Evolutionary conservation across 257 asterid species (phyloP).

Genomic region (Ocimum tenuiflorum): DNA sequence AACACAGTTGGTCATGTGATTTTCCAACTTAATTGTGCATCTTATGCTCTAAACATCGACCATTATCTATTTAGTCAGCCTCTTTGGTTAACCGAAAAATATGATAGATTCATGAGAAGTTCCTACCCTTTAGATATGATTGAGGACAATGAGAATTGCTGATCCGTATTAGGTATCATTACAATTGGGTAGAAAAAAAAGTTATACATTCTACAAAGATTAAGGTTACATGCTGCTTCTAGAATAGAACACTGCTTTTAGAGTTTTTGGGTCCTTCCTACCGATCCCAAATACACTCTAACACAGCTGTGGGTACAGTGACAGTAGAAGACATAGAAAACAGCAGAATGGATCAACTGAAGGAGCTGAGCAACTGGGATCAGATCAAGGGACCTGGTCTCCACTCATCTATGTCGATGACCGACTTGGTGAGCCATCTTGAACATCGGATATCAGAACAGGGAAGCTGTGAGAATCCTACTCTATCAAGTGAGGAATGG

Average conservation of each 20-base stretch:
- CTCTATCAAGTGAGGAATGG: slow-evolving; percentile 67
- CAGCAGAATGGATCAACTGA: slow-evolving; percentile 45
- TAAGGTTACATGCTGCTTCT: background rate
- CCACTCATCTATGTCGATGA: slow-evolving; percentile 83
- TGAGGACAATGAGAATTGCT: background rate
- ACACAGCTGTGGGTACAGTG: slow-evolving; percentile 41
- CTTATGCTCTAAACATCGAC: background rate
- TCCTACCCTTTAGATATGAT: background rate
- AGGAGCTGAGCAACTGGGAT: slow-evolving; percentile 63
- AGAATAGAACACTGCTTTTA: background rate
- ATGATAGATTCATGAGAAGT: background rate
- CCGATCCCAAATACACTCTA: background rate
- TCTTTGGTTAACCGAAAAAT: background rate
- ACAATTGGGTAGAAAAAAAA: background rate
- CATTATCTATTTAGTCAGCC: background rate
- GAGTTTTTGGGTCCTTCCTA: background rate
- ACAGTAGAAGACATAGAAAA: slow-evolving; percentile 40
- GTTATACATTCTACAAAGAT: background rate
- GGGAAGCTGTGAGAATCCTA: slow-evolving; percentile 36
- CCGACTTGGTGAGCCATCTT: slow-evolving; percentile 79
- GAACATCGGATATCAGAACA: slow-evolving; percentile 76
- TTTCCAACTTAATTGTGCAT: background rate
- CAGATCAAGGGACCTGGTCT: slow-evolving; percentile 74
- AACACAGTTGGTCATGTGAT: background rate
- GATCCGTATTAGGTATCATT: no score